phyloP scores from a whole-genome alignment of 2,329 filamentous ascomycete species.

The Penicillium corylophilum region DNA sequence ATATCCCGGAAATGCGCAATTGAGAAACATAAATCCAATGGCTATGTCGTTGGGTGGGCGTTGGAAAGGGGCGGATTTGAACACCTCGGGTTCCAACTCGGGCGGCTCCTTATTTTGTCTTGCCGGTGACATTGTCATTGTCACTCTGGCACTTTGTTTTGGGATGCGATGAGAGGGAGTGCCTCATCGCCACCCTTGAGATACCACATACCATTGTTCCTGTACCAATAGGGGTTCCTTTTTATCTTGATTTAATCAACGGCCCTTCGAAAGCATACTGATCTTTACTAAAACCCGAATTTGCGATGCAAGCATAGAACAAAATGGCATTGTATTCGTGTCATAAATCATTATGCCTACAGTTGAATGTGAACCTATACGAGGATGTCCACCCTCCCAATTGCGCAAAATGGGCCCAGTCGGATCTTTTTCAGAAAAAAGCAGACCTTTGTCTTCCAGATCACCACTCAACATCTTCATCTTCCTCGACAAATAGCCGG shows the following conservation, averaged over 20 bases:
- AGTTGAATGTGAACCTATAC: not conserved
- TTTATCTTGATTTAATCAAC: slow-evolving; percentile 19
- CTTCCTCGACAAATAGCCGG: slow-evolving; percentile 11
- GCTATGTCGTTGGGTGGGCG: not conserved
- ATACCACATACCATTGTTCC: slow-evolving; percentile 25
- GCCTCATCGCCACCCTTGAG: slow-evolving; percentile 21
- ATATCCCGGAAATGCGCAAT: not conserved
- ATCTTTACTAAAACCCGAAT: not conserved
- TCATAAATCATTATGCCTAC: slow-evolving; percentile 8
- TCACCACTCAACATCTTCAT: slow-evolving; percentile 18
- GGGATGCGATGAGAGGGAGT: slow-evolving; percentile 18
- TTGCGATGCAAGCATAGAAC: not conserved
- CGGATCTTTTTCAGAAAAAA: not conserved
- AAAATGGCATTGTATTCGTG: slow-evolving; percentile 1
- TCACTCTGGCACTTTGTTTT: slow-evolving; percentile 16
- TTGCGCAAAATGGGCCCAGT: not conserved
- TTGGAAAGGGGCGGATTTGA: not conserved
- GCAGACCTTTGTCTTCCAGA: too few relatives aligned
- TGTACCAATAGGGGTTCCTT: slow-evolving; percentile 23
- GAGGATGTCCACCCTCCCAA: not conserved
- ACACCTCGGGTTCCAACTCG: not conserved
- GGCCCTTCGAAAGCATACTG: slow-evolving; percentile 4
- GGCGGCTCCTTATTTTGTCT: slow-evolving; percentile 7
- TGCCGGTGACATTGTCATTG: slow-evolving; percentile 6
- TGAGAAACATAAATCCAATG: not conserved